Evolutionary conservation across 2,329 filamentous ascomycete species (phyloP).

Genomic region (Diaporthe citri): DNA sequence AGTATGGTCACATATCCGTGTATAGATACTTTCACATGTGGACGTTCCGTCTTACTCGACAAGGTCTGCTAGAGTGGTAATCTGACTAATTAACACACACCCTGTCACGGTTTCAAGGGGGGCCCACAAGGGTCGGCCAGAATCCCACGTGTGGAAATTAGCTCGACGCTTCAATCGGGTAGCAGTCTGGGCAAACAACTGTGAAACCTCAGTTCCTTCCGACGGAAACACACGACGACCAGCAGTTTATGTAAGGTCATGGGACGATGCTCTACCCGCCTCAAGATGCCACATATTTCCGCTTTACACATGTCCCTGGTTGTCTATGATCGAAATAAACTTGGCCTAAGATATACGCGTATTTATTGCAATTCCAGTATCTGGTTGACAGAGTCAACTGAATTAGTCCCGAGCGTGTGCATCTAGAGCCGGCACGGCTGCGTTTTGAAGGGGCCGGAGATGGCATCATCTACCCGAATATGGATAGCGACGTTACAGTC

Average conservation of each 20-base stretch:
- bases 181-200: neutral
- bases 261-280: too few species aligned
- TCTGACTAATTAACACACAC: neutral
- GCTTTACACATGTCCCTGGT: neutral
- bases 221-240: neutral
- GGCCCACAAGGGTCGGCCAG: neutral
- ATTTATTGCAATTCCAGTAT: neutral
- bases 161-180: neutral
- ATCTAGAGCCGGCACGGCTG: neutral
- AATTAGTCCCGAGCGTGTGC: neutral
- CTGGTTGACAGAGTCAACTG: too few species aligned
- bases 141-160: neutral
- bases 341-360: too few species aligned
- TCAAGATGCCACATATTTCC: neutral
- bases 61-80: neutral
- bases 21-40: neutral
- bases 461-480: neutral
- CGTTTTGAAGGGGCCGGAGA: neutral
- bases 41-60: neutral
- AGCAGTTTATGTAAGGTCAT: neutral
- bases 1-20: too few species aligned
- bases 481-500: constrained; percentile 1
- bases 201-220: neutral
- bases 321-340: too few species aligned
- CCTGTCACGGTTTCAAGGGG: constrained; percentile 26